Base-by-base conservation (phyloP, 768 basidiomycete genomes). In the Pisolithus orientalis region DNA sequence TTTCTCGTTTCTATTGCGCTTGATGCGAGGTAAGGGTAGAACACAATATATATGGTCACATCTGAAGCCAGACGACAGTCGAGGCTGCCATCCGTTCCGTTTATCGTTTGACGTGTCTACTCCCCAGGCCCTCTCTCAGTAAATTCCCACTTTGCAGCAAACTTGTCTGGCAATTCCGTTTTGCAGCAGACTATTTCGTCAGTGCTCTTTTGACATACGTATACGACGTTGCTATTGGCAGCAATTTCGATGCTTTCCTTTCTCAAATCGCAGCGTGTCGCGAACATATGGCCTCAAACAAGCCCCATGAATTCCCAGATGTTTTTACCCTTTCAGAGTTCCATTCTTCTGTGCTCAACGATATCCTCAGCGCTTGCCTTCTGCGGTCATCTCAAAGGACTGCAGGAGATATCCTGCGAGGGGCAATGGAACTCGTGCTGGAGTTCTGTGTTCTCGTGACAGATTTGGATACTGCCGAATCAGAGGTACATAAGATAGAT, bases 221-320 rank as follows among this genome's bases (percentile, higher is more conserved):
- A 21, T 84, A 85, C 50, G 89, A 92, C 64, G 80, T 80, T n/a
- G 92, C 83, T 2, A 90, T 95, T 52, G 79, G 83, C 11, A 81
- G 80, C 28, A 85, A 88, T 61, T 87, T 90, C 57, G 81, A 84
- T 54, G 73, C 78, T 1, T 91, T 94, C 70, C 64, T 89, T 37
- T 65, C 65, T 9, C 72, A 68, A 44, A 62, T 68, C 27, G 6
- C 61, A 76, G 32, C 64, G 64, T 34, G 59, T 64, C 50, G 62
- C 45, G 55, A 60, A 50, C 47, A 53, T 34, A 49, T 52, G 44
- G 50, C 49, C 14, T 56, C 57, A 6, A 59, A 62, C 25, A 42
- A 53, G 7, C 53, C 52, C 32, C 39, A 42, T 24, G 63, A 54
- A 24, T 86, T 86, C 57, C 70, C 76, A n/a, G 88, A 91, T 55